Evolutionary conservation across 2,329 filamentous ascomycete species (phyloP).

Genomic region (Fusarium sp.): DNA sequence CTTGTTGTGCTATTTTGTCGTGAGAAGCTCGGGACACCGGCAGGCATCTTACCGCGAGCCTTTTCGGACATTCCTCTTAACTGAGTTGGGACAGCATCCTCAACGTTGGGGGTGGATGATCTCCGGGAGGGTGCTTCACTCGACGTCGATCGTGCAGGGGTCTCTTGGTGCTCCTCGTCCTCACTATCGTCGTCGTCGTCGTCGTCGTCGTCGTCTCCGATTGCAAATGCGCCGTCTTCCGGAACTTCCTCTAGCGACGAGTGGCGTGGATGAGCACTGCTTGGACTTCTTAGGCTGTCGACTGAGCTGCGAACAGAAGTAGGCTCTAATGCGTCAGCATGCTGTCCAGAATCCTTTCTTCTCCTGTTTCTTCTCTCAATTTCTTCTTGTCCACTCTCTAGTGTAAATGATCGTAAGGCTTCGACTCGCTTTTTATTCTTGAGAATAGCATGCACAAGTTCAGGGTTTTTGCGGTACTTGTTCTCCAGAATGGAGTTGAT

Average conservation of each 20-base stretch:
- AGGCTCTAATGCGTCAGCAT: slow-evolving; percentile 62
- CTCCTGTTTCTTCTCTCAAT: slow-evolving; percentile 82
- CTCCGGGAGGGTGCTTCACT: slow-evolving; percentile 72
- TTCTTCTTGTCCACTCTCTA: slow-evolving; percentile 92
- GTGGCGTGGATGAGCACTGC: slow-evolving; percentile 41
- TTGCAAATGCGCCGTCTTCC: slow-evolving; percentile 84
- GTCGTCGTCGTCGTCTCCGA: slow-evolving; percentile 84
- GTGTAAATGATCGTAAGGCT: slow-evolving; percentile 84
- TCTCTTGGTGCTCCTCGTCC: slow-evolving; percentile 65
- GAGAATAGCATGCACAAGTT: slow-evolving; percentile 82
- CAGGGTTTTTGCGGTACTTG: slow-evolving; percentile 82
- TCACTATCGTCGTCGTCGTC: slow-evolving; percentile 68
- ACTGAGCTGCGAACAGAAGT: slow-evolving; percentile 70
- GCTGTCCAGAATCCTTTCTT: slow-evolving; percentile 70
- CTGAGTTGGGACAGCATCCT: slow-evolving; percentile 85
- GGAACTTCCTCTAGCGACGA: slow-evolving; percentile 50
- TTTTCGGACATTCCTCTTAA: slow-evolving; percentile 96
- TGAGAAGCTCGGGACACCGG: slow-evolving; percentile 83
- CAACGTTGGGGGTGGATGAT: slow-evolving; percentile 74
- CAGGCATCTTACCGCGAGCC: slow-evolving; percentile 94
- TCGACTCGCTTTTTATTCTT: slow-evolving; percentile 87
- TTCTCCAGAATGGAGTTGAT: slow-evolving; percentile 92
- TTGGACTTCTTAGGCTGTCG: slow-evolving; percentile 75
- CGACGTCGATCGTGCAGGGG: slow-evolving; percentile 71
- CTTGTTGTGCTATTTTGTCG: slow-evolving; percentile 91